Evolutionary conservation across 345 rosid genomes (phyloP), one percentile per base, ranked within the genome.

Genomic region (Anastatica hierochuntica): DNA sequence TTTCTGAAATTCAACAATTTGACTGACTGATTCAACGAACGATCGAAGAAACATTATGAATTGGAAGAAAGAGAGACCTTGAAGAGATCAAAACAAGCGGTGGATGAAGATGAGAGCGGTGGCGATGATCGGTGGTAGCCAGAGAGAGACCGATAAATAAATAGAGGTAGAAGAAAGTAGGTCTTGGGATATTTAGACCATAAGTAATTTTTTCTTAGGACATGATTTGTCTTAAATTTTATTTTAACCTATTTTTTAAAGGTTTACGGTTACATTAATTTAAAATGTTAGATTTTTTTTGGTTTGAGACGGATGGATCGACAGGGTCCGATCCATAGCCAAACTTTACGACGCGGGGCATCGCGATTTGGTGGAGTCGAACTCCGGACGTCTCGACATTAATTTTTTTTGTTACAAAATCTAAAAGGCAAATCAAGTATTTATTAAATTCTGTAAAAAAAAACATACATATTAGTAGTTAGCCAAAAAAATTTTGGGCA

Each of bases 41-140:
- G n/a, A n/a, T n/a, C n/a, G n/a, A n/a, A n/a, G n/a, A n/a, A n/a
- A n/a, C n/a, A n/a, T n/a, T n/a, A n/a, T n/a, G n/a, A n/a, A n/a
- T n/a, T n/a, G n/a, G n/a, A n/a, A n/a, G 42, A 56, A 40, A 24
- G 31, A 0, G 15, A 20, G 12, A 57, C 54, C 57, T 30, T 49
- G 40, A 1, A 38, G 52, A 55, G 9, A 65, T 65, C 59, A 66
- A 21, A 36, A 6, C 14, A 58, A 50, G 64, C 15, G 41, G 39
- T 9, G 27, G 52, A 50, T 43, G 47, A 65, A 12, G 53, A 34
- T 35, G 19, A 44, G 15, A 41, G 41, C 53, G 47, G 64, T 66
- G 64, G 42, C n/a, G 42, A 58, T 58, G 64, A 66, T 50, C 54
- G 59, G 56, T 58, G 63, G 51, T 56, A 37, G 44, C 29, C 34